Conservation (phyloP, 306 rosid genomes). For the Casuarina cunninghamiana region DNA sequence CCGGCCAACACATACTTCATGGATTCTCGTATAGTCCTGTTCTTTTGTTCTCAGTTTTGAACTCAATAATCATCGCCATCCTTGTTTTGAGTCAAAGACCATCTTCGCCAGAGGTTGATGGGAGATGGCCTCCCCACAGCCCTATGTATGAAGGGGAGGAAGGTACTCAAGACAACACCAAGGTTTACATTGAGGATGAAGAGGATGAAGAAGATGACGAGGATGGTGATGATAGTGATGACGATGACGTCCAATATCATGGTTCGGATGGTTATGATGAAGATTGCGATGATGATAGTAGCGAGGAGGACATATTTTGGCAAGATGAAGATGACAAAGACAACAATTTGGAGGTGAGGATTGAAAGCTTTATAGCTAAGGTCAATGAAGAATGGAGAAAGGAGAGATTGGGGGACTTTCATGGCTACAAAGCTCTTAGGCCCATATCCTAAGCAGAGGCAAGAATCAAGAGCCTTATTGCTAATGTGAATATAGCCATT, state of each 20-base stretch:
- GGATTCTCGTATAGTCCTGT: constrained; percentile 26
- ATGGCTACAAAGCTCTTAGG: neutral
- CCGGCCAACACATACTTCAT: neutral
- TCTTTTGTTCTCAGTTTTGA: constrained; percentile 32
- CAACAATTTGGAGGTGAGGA: constrained; percentile 25
- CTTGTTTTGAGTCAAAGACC: constrained; percentile 21
- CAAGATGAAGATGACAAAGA: too few relatives aligned
- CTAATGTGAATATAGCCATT: neutral
- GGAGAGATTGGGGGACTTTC: constrained; percentile 28
- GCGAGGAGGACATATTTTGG: too few relatives aligned
- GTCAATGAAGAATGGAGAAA: constrained; percentile 40
- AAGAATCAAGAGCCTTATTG: too few relatives aligned
- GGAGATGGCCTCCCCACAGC: neutral
- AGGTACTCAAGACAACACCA: neutral
- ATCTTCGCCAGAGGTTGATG: constrained; percentile 17
- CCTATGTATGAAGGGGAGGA: constrained; percentile 15
- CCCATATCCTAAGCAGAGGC: too few relatives aligned
- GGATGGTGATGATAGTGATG: neutral
- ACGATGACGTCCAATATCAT: neutral
- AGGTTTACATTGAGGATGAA: constrained; percentile 12
- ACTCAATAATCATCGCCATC: constrained; percentile 33
- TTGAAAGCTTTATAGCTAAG: constrained; percentile 41
- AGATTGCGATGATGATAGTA: constrained; percentile 12
- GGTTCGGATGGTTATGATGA: neutral
- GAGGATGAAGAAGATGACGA: constrained; percentile 15